Base-by-base conservation (phyloP, 2,329 filamentous ascomycete species). In the Beauveria rudraprayagi region DNA sequence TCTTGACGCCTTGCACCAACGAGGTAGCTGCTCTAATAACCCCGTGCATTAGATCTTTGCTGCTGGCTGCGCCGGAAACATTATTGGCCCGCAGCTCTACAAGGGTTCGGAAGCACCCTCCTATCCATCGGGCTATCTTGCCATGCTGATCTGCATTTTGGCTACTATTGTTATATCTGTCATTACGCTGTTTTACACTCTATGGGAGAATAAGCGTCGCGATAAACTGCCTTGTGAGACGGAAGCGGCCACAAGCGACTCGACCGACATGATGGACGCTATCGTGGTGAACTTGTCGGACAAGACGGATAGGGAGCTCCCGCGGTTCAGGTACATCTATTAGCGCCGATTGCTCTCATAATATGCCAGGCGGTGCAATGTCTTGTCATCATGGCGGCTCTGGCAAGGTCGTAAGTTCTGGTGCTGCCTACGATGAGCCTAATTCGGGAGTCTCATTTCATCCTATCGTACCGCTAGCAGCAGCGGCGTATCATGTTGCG, bases 91-190 rank as follows among this genome's bases (percentile, higher is more conserved):
- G 0, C 83, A 86, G 67, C 77, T 85, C 3, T 87, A 86, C 73
- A 73, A 82, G 17, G 72, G 76, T n/a, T 71, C 70, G 47, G 83
- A 89, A 67, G 76, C 78, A 0, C 86, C 86, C 0, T 73, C 78
- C 1, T 90, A 89, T 68, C 77, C 81, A 48, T 84, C 82, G 46
- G 85, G 83, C 0, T 86, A 87, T 65, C 76, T 81, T 5, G 83
- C 82, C 3, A 83, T 87, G 65, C 76, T 88, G 58, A 80, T 82
- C 5, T 87, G 83, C 70, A 76, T 83, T 1, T 44, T 77, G 1
- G 71, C 60, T 16, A 66, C 66, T 34, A 66, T 79, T 14, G 77
- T 77, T 48, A 71, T 85, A 17, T 79, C 76, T 66, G 78, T 83
- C 59, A 72, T 85, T 1, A 55, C 28, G 24, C 16, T 43, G 7